Evolutionary conservation across 176 grass and related monocot species (phyloP), one percentile per base, ranked within the genome.

Genomic region (Secale cereale): DNA sequence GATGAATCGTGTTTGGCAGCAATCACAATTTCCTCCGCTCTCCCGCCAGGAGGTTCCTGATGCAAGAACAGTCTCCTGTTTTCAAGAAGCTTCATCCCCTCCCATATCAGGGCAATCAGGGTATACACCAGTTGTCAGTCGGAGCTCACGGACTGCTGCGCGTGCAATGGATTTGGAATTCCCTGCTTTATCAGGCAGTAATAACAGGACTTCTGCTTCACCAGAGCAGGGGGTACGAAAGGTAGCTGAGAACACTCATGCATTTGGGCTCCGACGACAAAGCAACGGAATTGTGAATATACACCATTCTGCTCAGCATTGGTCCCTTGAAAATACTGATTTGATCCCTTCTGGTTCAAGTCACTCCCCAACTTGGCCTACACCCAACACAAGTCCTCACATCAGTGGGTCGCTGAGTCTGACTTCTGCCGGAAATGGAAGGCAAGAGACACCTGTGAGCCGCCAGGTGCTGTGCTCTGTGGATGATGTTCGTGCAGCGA

Each of bases 101-200:
- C 78, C 90, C 46, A 70, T 88, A 81, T 57, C 54, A 78, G 89
- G 77, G 68, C 65, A 83, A 75, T 73, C 77, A 87, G 77, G 93
- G 29, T 86, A 88, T 74, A 88, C 88, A 72, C 85, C 81, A 28
- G 70, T 80, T 90, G 40, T 86, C 79, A 90, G 81, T 50, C 82
- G 67, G 77, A 90, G 73, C 54, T 86, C 90, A 50, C 83, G 79
- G 84, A 74, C 81, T 40, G 70, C 85, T 59, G 86, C 62, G 57
- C 78, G 76, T 16, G 46, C 92, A 15, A 79, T 41, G 20, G 85
- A 88, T 23, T 82, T 87, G 28, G 85, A 80, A 63, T 88, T 95
- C 28, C 93, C 85, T 84, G 88, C 90, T 88, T 74, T 95, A 78
- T 83, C 88, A 30, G 85, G 70, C 71, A 39, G 46, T 70, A 92